Evolutionary conservation across 139 green algal genomes (phyloP).

Genomic region (Spirogloea muscicola): DNA sequence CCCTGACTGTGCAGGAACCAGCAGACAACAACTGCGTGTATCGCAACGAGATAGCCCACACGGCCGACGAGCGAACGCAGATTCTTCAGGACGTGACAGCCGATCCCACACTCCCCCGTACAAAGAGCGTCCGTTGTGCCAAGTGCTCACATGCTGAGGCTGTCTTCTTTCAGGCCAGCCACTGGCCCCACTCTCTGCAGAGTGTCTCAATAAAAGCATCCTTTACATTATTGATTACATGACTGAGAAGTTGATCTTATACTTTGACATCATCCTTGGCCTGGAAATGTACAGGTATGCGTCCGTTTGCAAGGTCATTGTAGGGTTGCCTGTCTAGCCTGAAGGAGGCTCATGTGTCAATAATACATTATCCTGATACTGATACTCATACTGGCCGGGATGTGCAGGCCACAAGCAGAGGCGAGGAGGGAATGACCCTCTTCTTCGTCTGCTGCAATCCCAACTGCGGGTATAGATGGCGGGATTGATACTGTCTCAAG

Average conservation of each 20-base stretch:
- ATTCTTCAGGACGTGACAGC: constrained; percentile 50
- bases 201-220: too few species aligned
- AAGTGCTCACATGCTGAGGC: constrained; percentile 46
- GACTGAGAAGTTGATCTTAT: too few species aligned
- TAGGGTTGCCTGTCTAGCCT: background rate
- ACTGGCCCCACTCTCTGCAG: too few species aligned
- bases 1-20: constrained; percentile 39
- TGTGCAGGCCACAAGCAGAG: constrained; percentile 40
- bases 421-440: constrained; percentile 50
- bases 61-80: constrained; percentile 46
- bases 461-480: constrained; percentile 47
- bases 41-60: constrained; percentile 49
- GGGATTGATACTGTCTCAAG: too few species aligned
- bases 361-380: background rate
- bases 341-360: background rate
- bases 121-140: constrained; percentile 42
- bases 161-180: constrained; percentile 50
- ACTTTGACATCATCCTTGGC: too few species aligned
- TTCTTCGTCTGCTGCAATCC: constrained; percentile 52
- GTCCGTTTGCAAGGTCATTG: background rate
- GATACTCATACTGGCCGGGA: too few species aligned
- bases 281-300: background rate
- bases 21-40: constrained; percentile 48
- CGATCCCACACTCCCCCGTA: constrained; percentile 49
- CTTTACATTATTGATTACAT: too few species aligned